These are phyloP conservation scores for Zygoascus bituminiphila DNA, from an alignment of 805 yeast genomes.

Conservation along the genomic window DNA sequence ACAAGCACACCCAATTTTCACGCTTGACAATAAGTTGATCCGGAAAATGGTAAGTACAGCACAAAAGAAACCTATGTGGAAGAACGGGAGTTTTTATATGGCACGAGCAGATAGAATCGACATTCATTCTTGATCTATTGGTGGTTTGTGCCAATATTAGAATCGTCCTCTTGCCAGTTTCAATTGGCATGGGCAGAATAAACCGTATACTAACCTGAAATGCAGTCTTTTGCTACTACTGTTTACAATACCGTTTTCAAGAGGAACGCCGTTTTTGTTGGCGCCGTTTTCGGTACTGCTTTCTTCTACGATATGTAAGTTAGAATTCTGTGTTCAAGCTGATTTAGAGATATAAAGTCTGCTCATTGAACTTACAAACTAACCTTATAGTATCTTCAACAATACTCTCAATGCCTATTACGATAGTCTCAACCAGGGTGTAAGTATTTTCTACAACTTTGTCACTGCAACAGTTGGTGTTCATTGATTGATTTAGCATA, in stretches of 20 bases:
- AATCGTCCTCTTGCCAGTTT: no score
- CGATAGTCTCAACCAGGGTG: conserved; percentile 32
- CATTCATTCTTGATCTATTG: no score
- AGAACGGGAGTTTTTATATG: no score
- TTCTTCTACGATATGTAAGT: conserved; percentile 53
- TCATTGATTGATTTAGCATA: background rate
- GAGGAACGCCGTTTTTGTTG: conserved; percentile 86
- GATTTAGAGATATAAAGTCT: no score
- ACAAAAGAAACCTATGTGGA: no score
- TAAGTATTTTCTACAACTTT: conserved; percentile 15
- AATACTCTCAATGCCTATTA: conserved; percentile 28
- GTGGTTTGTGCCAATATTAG: no score
- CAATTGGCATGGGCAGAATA: no score
- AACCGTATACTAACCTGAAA: no score
- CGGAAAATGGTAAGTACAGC: background rate
- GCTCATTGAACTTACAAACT: conserved; percentile 2
- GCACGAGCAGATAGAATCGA: no score
- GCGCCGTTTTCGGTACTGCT: conserved; percentile 73
- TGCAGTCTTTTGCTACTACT: conserved; percentile 34
- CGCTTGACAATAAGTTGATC: background rate
- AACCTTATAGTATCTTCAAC: conserved; percentile 26
- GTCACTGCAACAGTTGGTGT: background rate
- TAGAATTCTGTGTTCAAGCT: background rate
- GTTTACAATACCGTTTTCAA: conserved; percentile 65
- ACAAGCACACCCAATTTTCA: background rate